phyloP scores from a whole-genome alignment of 257 asterid species.

The Echium plantagineum region DNA sequence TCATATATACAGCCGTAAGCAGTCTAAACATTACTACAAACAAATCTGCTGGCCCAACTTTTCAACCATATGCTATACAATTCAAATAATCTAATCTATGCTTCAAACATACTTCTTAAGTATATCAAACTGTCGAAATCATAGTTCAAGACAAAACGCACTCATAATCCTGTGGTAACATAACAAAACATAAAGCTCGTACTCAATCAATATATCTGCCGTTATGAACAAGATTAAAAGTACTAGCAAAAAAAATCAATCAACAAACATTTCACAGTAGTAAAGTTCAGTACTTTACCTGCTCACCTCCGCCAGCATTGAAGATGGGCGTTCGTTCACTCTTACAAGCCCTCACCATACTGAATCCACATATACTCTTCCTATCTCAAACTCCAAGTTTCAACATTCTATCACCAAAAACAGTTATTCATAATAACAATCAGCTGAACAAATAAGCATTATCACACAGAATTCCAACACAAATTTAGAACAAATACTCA shows the following conservation, averaged over 20 bases:
- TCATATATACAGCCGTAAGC: not conserved
- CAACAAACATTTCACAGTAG: not conserved
- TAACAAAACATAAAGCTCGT: not conserved
- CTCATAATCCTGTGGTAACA: not conserved
- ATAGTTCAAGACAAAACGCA: not conserved
- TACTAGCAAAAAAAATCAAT: too few species aligned
- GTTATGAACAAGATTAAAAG: not conserved
- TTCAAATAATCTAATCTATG: not conserved
- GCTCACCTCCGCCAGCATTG: not conserved
- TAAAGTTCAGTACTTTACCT: not conserved
- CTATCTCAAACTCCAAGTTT: not conserved
- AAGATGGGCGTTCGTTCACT: not conserved
- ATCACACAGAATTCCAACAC: not conserved
- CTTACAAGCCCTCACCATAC: not conserved
- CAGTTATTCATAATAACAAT: not conserved
- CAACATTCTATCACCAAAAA: not conserved
- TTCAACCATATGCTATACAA: not conserved
- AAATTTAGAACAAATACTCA: not conserved
- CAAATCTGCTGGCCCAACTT: not conserved
- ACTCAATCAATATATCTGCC: not conserved
- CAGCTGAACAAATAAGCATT: not conserved
- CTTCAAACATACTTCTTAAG: not conserved
- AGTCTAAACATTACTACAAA: not conserved
- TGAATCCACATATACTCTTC: not conserved
- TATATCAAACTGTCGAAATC: not conserved